Evolutionary conservation across 192 early-diverging fungal species (phyloP), one percentile per base, ranked within the genome.

Genomic region (Backusella parvicylindrica): DNA sequence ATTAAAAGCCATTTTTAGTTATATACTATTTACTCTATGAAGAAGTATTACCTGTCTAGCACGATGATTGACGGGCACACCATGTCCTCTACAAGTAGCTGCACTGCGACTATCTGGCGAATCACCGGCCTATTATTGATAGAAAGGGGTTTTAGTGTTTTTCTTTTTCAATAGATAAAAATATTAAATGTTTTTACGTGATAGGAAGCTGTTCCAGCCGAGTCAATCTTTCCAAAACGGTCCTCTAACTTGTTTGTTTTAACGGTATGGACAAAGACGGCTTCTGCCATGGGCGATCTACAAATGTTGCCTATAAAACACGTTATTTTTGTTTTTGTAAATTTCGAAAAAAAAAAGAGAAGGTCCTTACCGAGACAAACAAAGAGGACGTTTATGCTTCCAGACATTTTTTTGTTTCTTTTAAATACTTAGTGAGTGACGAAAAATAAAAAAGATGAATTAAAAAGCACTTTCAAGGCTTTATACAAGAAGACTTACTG

Each of bases 251-350:
- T 80, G 53, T 82, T 77, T 68, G 91, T 37, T 33, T 86, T 84
- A n/a, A 97, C 87, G 26, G 83, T 85, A 71, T 93, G 86, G 1
- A 83, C 80, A 78, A 99, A 98, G 9, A 97, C 97, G 7, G 96
- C 96, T 80, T 96, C 95, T 47, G 95, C 95, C 97, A 97, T 98
- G 5, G 95, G 94, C 7, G 81, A 83, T 66, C 81, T 78, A 38
- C 81, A 83, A 43, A 83, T 83, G 65, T 83, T 83, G 56, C 81
- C 81, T 78, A 43, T 41, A 67, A 3, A 37, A 6, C 18, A 53
- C 23, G 26, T n/a, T 23, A 41, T 21, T 43, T 21, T n/a, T n/a
- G n/a, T n/a, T 8, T 15, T 38, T 26, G 21, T 16, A 16, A 7
- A 43, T 30, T 31, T 40, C 18, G 23, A 9, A 40, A 23, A 11